These are phyloP conservation scores for Phytophthora rubi DNA, from an alignment of 352 stramenopile genomes.

Conservation along the genomic window DNA sequence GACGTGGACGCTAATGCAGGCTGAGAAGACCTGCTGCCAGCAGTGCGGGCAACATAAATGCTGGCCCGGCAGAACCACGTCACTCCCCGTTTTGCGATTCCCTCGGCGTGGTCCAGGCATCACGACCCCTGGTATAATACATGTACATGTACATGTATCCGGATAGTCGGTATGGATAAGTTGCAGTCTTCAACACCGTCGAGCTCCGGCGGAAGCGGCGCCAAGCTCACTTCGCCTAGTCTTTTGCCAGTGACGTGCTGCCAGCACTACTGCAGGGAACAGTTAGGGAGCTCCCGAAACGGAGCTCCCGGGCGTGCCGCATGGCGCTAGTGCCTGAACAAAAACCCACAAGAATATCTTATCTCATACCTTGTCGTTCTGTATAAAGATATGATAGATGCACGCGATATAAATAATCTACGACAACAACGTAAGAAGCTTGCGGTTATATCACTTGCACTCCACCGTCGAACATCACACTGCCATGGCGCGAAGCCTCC, in stretches of 20 bases:
- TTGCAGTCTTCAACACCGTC: not conserved
- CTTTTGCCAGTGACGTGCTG: conserved; percentile 21
- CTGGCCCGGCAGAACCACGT: not conserved
- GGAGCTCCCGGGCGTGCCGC: too few species aligned
- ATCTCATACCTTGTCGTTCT: too few species aligned
- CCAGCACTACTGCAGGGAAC: not conserved
- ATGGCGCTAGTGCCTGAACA: too few species aligned
- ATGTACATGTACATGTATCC: not conserved
- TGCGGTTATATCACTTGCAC: too few species aligned
- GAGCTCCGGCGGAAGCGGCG: not conserved
- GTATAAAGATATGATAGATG: too few species aligned
- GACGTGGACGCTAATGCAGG: too few species aligned
- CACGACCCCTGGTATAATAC: not conserved
- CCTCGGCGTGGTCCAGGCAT: conserved; percentile 7
- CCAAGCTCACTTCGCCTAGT: conserved; percentile 9
- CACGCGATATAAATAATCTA: too few species aligned
- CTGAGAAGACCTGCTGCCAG: not conserved
- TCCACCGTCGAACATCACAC: too few species aligned
- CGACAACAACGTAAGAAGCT: too few species aligned
- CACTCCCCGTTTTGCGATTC: not conserved
- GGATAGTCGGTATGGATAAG: not conserved
- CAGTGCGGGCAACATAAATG: not conserved
- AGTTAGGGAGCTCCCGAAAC: too few species aligned
- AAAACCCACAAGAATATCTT: too few species aligned
- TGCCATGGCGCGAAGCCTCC: too few species aligned